A percentile compares a stretch with the other conserved stretches of the same genome.
Conservation (phyloP, 257 asterid species). For the Leonotis leonurus region DNA sequence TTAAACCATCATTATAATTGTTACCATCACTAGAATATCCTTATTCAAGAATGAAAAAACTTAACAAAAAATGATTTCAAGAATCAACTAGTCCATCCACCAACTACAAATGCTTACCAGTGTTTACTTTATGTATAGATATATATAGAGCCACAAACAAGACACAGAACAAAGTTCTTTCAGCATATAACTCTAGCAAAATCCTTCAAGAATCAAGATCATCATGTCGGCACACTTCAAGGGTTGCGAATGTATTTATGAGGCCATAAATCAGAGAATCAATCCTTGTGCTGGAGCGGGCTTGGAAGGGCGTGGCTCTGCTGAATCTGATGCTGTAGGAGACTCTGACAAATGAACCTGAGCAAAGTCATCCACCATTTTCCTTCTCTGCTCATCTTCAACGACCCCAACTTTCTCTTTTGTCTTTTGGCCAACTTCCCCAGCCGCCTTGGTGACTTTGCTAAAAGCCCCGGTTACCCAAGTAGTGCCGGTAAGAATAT, state of each 20-base stretch:
- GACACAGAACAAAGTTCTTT: constrained; percentile 11
- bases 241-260: constrained; percentile 9
- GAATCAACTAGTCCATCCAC: constrained; percentile 7
- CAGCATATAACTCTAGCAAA: constrained; percentile 24
- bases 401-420: constrained; percentile 73
- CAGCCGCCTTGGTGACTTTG: constrained; percentile 78
- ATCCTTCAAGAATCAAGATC: constrained; percentile 19
- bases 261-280: constrained; percentile 43
- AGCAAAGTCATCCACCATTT: constrained; percentile 79
- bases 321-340: constrained; percentile 52
- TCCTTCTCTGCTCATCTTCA: constrained; percentile 77
- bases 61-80: too few relatives aligned
- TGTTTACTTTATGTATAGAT: constrained; percentile 10
- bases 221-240: constrained; percentile 7
- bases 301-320: constrained; percentile 52
- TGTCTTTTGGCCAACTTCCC: constrained; percentile 77
- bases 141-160: constrained; percentile 18
- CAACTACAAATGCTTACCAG: neutral
- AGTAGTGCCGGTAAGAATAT: constrained; percentile 67
- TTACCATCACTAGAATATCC: too few relatives aligned
- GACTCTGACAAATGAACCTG: constrained; percentile 77
- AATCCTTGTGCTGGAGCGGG: constrained; percentile 56
- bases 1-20: too few relatives aligned
- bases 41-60: too few relatives aligned
- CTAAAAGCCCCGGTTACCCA: constrained; percentile 87